Percentiles rank a stretch among this genome's conserved stretches.
These are phyloP conservation scores for Phytophthora cactorum DNA, from an alignment of 352 stramenopile genomes.

Conservation along the genomic window DNA sequence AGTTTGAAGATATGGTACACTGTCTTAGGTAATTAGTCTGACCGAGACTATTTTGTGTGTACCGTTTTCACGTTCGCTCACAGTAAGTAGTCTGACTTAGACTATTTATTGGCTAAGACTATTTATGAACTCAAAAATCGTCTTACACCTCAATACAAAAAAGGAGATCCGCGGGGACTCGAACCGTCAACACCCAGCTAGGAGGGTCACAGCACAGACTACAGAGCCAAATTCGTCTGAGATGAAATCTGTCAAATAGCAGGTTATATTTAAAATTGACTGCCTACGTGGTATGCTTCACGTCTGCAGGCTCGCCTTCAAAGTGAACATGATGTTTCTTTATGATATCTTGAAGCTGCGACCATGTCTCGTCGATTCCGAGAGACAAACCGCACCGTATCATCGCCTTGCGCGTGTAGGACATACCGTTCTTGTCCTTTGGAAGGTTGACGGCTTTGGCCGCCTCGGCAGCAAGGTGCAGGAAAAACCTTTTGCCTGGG, in stretches of 20 bases:
- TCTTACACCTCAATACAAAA: no score
- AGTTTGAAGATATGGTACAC: constrained; percentile 8
- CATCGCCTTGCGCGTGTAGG: neutral
- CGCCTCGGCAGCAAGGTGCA: neutral
- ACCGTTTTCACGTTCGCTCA: no score
- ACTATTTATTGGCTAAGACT: no score
- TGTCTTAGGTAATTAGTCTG: no score
- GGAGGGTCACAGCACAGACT: no score
- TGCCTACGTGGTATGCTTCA: neutral
- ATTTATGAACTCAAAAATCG: no score
- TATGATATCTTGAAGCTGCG: neutral
- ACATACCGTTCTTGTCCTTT: neutral
- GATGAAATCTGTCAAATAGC: no score
- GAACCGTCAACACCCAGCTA: neutral
- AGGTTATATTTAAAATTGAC: no score
- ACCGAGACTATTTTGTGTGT: no score
- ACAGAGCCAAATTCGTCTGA: neutral
- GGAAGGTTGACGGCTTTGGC: neutral
- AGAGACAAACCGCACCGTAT: neutral
- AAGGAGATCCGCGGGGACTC: neutral
- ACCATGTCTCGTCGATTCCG: neutral
- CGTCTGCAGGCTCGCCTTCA: neutral
- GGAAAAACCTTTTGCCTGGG: neutral
- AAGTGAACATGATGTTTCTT: neutral
- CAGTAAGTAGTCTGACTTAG: no score